A percentile compares a stretch with the other conserved stretches of the same genome.
Conservation (phyloP, 495 filamentous ascomycete species). For the Aspergillus sclerotioniger region DNA sequence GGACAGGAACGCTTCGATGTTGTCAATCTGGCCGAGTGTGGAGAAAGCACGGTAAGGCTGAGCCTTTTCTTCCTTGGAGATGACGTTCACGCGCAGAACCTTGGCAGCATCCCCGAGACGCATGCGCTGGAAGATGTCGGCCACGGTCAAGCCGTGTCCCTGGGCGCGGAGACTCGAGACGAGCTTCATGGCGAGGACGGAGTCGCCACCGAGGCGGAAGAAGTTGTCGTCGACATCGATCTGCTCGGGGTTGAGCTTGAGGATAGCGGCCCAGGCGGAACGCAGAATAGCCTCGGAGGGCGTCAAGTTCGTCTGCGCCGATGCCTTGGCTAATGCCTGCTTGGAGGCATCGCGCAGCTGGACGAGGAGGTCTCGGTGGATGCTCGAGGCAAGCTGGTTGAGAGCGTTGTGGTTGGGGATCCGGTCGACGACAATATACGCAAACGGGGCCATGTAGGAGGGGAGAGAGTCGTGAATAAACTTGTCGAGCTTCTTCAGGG, state of each 20-base stretch:
- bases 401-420: constrained; percentile 26
- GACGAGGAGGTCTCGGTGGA: constrained; percentile 20
- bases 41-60: constrained; percentile 36
- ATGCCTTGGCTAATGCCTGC: constrained; percentile 21
- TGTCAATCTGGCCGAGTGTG: constrained; percentile 29
- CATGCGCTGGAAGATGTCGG: constrained; percentile 50
- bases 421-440: constrained; percentile 34
- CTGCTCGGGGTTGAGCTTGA: constrained; percentile 32
- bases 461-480: constrained; percentile 36
- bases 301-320: too few species aligned
- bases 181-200: constrained; percentile 46
- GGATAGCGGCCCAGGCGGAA: constrained; percentile 44
- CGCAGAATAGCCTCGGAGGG: constrained; percentile 39
- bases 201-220: constrained; percentile 48
- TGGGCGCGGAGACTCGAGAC: constrained; percentile 35
- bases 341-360: constrained; percentile 25
- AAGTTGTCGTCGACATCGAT: constrained; percentile 49
- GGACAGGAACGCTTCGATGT: constrained; percentile 28
- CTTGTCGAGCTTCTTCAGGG: constrained; percentile 36
- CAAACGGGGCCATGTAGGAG: constrained; percentile 41
- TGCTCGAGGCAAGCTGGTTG: constrained; percentile 24
- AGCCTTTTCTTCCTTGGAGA: constrained; percentile 9
- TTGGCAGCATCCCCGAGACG: constrained; percentile 38
- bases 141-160: constrained; percentile 36
- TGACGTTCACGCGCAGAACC: constrained; percentile 27